Evolutionary conservation across 345 rosid genomes (phyloP), one percentile per base, ranked within the genome.

Genomic region (Raphanus raphanistrum): DNA sequence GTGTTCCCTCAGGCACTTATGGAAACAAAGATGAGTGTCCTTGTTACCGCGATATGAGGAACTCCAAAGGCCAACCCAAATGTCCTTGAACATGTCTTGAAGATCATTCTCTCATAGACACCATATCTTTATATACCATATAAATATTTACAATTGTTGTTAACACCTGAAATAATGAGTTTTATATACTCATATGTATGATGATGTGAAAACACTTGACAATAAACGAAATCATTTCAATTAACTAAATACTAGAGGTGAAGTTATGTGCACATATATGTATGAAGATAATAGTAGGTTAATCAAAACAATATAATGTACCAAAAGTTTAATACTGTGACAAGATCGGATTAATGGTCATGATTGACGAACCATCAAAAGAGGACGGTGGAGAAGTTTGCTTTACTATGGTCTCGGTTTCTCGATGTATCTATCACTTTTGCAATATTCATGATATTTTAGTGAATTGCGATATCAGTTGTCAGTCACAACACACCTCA

Each of bases 1-100:
- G 99, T 70, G 99, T 92, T 38, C 99, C 99, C 10, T 87, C 96
- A 2, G 98, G 99, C 52, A 90, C 94, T 36, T 91, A 71, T 8
- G 97, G 97, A 33, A 64, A 89, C 87, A 93, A 89, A 86, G 57
- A 87, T 55, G 88, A 91, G 74, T 93, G 98, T 54, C 93, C 93
- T 67, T 91, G 97, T 79, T 91, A 93, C 77, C 80, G 85, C 11
- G 87, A 87, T 84, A 7, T 80, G 84, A 88, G 79, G 87, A 91
- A 87, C 82, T 83, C 89, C 63, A 93, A 93, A 87, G 92, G 90
- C 76, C 15, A 73, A 5, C 71, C 92, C 17, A 88, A 89, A 81
- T 90, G 98, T 82, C 98, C 97, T 82, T 91, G 80, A 87, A 62
- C 21, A 60, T 73, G 17, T 58, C 52, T 26, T 36, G 1, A 72